Evolutionary conservation across 306 rosid genomes (phyloP).

Genomic region (Mucuna pruriens): DNA sequence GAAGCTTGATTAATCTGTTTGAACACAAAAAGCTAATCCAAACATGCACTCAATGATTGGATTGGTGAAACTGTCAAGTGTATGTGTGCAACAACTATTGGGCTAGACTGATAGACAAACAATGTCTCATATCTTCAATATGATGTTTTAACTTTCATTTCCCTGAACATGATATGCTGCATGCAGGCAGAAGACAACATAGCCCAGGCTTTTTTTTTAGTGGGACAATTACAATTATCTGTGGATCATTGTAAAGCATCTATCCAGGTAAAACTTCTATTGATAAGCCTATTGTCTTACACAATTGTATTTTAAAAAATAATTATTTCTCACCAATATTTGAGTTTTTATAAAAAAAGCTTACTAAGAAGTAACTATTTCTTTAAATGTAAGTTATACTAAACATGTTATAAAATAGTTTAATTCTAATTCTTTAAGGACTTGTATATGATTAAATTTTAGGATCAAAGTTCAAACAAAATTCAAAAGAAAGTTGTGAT

Average conservation of each 20-base stretch:
- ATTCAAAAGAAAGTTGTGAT: too few relatives aligned
- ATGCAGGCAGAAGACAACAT: constrained; percentile 86
- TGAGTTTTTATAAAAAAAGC: too few relatives aligned
- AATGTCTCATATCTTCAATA: constrained; percentile 24
- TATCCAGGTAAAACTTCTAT: constrained; percentile 56
- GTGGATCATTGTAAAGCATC: constrained; percentile 81
- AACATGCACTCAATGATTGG: not conserved
- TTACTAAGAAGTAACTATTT: too few relatives aligned
- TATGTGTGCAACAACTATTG: not conserved
- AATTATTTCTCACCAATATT: too few relatives aligned
- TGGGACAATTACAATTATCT: constrained; percentile 62
- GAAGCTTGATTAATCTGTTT: not conserved
- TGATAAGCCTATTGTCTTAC: constrained; percentile 19
- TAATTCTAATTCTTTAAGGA: too few relatives aligned
- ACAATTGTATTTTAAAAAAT: too few relatives aligned
- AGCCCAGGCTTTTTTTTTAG: constrained; percentile 76
- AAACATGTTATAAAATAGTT: too few relatives aligned
- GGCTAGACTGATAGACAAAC: not conserved
- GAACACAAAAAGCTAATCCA: constrained; percentile 10
- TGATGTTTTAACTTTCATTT: constrained; percentile 26
- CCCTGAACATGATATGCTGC: constrained; percentile 31
- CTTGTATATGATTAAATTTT: too few relatives aligned
- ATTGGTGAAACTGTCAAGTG: not conserved
- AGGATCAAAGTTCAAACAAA: too few relatives aligned
- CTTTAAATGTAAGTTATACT: too few relatives aligned